Base-by-base conservation (phyloP, 192 early-diverging fungal species). In the Spizellomyces sp. region DNA sequence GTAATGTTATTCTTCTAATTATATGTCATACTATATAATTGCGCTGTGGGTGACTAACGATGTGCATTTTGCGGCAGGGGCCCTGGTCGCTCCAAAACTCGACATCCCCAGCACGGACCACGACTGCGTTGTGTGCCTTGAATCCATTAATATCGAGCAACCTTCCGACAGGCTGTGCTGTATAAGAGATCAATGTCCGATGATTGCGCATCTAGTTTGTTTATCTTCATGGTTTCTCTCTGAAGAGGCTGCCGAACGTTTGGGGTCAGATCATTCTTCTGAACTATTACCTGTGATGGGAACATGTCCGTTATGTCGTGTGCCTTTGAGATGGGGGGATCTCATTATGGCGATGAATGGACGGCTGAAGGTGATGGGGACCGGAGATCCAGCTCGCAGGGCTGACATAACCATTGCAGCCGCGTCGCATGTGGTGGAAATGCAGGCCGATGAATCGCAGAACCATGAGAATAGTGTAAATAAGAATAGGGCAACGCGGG, bases 241-340 rank as follows among this genome's bases (percentile, higher is more conserved):
- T 8, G 52, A 62, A 19, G 79, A 79, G 55, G 50, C 9, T 9
- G 17, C 9, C 15, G 19, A 68, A 64, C 19, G 21, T 4, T n/a
- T 59, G 14, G 47, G 45, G 4, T 36, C 27, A 36, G 27, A 36
- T 36, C 27, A 36, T 36, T 36, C 27, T 36, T 36, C 27, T 36
- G 45, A 78, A 45, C 56, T 82, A n/a, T 17, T 84, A 12, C 83
- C 83, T n/a, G 71, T 78, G 0, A 55, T 15, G 4, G 80, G 80
- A 6, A 10, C 27, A 0, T 84, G 83, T 60, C 83, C 83, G 14
- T 41, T 67, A 4, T 84, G 83, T 50, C 9, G 22, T 12, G 48
- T 42, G 21, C 19, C 45, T 0, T 57, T 84, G 9, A 52, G 22
- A 55, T 84, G 83, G 83, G 83, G 83, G 8, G 70, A 76, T 43